A percentile compares a stretch with the other conserved stretches of the same genome.
Evolutionary conservation across 192 early-diverging fungal species (phyloP).

Genomic region (Glomus cerebriforme): DNA sequence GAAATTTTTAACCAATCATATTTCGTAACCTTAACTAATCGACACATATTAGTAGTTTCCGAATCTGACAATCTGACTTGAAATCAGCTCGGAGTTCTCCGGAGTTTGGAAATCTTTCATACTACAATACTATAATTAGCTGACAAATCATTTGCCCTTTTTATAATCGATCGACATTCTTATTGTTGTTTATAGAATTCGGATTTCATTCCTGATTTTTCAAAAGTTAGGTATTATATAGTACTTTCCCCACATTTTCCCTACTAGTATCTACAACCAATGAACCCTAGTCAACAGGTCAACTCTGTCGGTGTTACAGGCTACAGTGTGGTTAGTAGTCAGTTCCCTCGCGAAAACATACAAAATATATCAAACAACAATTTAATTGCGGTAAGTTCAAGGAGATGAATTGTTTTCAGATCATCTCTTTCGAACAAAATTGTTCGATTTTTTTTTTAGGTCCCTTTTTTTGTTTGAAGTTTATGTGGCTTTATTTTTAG

Average conservation of each 20-base stretch:
- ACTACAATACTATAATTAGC: no score
- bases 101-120: no score
- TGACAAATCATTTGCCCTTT: not conserved
- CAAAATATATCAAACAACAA: not conserved
- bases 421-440: not conserved
- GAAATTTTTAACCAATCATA: no score
- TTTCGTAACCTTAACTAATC: no score
- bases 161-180: not conserved
- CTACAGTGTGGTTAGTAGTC: not conserved
- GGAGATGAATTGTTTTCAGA: not conserved
- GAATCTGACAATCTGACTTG: no score
- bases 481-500: not conserved
- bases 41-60: no score
- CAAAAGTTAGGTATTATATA: not conserved
- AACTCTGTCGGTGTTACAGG: not conserved
- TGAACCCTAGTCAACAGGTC: not conserved
- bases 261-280: not conserved
- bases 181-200: not conserved
- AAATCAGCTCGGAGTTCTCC: no score
- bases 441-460: not conserved
- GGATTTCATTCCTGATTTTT: not conserved
- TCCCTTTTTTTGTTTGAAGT: not conserved
- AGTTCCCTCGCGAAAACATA: not conserved
- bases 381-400: not conserved
- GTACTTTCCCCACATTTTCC: not conserved